These are phyloP conservation scores for Daedalea quercina DNA, from an alignment of 768 basidiomycete species.

Conservation along the genomic window DNA sequence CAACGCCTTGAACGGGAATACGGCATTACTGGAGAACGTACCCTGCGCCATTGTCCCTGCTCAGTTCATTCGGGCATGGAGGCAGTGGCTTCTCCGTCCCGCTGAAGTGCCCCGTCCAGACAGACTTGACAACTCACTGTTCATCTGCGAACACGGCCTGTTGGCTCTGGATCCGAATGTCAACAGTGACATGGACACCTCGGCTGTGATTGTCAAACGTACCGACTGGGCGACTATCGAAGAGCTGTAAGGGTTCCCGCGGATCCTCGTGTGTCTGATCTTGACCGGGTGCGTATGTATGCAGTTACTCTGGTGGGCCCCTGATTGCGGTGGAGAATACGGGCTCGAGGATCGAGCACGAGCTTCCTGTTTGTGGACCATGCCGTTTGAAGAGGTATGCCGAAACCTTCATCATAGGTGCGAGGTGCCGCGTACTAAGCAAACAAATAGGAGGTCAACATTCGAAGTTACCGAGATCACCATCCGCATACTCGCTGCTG, in stretches of 20 bases:
- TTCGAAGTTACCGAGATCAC: slow-evolving; percentile 60
- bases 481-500: slow-evolving; percentile 38
- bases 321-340: slow-evolving; percentile 41
- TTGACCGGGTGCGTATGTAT: neutral
- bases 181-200: slow-evolving; percentile 49
- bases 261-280: neutral
- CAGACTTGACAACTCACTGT: slow-evolving; percentile 50
- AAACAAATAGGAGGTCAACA: slow-evolving; percentile 37
- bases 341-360: slow-evolving; percentile 33
- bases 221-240: slow-evolving; percentile 61
- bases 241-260: slow-evolving; percentile 41
- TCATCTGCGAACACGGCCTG: slow-evolving; percentile 62
- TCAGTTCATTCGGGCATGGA: slow-evolving; percentile 63
- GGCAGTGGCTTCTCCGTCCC: slow-evolving; percentile 59
- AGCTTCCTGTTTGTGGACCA: slow-evolving; percentile 48
- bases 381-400: slow-evolving; percentile 56
- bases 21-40: slow-evolving; percentile 38
- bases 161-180: slow-evolving; percentile 64
- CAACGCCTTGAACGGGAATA: slow-evolving; percentile 39
- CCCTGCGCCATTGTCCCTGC: slow-evolving; percentile 54
- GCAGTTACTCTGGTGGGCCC: slow-evolving; percentile 53
- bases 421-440: neutral
- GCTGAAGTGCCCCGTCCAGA: slow-evolving; percentile 50
- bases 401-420: neutral
- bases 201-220: slow-evolving; percentile 48